Evolutionary conservation across 306 rosid genomes (phyloP).

Genomic region (Quercus gilva): DNA sequence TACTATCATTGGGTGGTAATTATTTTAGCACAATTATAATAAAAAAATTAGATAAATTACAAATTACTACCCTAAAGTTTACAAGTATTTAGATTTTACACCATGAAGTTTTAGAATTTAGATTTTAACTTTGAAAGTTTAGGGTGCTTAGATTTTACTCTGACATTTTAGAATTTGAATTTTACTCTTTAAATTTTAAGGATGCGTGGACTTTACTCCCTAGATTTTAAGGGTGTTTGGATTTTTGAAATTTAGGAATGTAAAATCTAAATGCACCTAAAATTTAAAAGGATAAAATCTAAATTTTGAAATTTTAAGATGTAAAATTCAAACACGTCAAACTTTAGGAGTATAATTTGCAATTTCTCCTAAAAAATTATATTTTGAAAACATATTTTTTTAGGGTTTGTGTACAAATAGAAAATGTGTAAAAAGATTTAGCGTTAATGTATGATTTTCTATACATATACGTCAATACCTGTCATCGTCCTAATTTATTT

Average conservation of each 20-base stretch:
- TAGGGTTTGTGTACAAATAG: too few species aligned
- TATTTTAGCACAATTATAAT: too few species aligned
- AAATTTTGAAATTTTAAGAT: rapidly evolving
- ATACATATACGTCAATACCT: too few species aligned
- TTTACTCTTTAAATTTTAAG: rapidly evolving
- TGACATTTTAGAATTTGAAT: rapidly evolving
- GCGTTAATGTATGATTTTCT: too few species aligned
- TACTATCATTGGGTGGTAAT: too few species aligned
- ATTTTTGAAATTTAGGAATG: rapidly evolving
- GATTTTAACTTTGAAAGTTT: too few species aligned
- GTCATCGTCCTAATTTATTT: neutral
- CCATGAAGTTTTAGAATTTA: rapidly evolving
- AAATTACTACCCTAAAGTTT: rapidly evolving
- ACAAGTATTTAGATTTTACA: rapidly evolving
- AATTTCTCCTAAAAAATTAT: too few species aligned
- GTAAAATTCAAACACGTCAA: rapidly evolving
- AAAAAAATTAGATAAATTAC: rapidly evolving
- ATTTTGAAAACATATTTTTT: too few species aligned
- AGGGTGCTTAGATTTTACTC: too few species aligned
- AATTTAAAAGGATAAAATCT: rapidly evolving
- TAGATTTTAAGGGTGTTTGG: too few species aligned
- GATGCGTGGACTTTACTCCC: rapidly evolving
- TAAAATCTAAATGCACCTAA: rapidly evolving
- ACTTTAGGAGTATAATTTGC: rapidly evolving
- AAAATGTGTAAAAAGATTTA: too few species aligned